phyloP scores from a whole-genome alignment of 495 filamentous ascomycete species.

The Parathielavia hyrcaniae region DNA sequence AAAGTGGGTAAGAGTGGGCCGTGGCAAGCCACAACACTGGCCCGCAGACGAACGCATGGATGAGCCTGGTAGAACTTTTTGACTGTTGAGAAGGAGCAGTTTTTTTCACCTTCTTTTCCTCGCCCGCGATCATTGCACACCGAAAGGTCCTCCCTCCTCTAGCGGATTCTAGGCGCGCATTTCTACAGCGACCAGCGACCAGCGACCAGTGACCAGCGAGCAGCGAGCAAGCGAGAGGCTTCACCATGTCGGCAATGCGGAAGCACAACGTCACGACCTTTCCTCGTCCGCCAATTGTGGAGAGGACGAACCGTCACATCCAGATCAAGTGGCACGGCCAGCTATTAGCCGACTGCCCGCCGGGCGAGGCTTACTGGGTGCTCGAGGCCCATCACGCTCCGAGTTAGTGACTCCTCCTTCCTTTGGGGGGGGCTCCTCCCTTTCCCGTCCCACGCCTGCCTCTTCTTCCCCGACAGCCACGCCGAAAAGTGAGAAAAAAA shows the following conservation, averaged over 20 bases:
- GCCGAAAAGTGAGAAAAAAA: background rate
- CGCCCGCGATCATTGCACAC: slow-evolving; percentile 3
- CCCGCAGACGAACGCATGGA: slow-evolving; percentile 18
- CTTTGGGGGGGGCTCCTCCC: background rate
- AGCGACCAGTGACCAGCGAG: background rate
- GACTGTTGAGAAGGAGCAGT: slow-evolving; percentile 19
- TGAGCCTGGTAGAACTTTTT: slow-evolving; percentile 21
- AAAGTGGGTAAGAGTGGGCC: slow-evolving; percentile 14
- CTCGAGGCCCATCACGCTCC: slow-evolving; percentile 55
- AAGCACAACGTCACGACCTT: slow-evolving; percentile 52
- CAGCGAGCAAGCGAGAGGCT: slow-evolving; percentile 8
- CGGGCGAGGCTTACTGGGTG: slow-evolving; percentile 52
- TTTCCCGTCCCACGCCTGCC: slow-evolving; percentile 5
- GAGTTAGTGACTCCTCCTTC: slow-evolving; percentile 29
- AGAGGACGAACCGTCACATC: slow-evolving; percentile 45
- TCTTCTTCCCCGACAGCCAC: slow-evolving; percentile 4
- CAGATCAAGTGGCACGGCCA: slow-evolving; percentile 48
- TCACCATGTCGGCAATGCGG: slow-evolving; percentile 38
- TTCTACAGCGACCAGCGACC: background rate
- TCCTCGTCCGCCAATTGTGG: slow-evolving; percentile 53
- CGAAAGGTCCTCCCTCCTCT: slow-evolving; percentile 7
- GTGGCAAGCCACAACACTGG: slow-evolving; percentile 18
- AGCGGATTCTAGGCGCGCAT: background rate
- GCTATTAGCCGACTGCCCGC: slow-evolving; percentile 47
- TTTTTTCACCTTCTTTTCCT: slow-evolving; percentile 14